Percentiles rank a stretch among this genome's conserved stretches.
Evolutionary conservation across 2,329 filamentous ascomycete species (phyloP).

Genomic region (Aspergillus terreus): DNA sequence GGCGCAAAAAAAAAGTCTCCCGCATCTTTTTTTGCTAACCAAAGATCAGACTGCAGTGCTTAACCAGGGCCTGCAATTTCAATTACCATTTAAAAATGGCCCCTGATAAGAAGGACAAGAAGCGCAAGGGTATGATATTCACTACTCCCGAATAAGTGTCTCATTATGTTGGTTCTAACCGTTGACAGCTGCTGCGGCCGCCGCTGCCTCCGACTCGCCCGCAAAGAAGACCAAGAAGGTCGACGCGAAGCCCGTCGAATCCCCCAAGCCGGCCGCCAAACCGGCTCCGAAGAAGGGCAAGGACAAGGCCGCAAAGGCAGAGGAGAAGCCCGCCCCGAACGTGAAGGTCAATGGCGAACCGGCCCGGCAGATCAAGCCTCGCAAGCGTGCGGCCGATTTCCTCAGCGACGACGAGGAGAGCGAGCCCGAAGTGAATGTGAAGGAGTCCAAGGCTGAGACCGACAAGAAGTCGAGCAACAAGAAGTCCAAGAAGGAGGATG

Average conservation of each 20-base stretch:
- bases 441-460: slow-evolving; percentile 14
- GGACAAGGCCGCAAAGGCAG: slow-evolving; percentile 14
- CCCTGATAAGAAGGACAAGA: slow-evolving; percentile 52
- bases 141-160: not conserved
- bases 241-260: slow-evolving; percentile 29
- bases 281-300: slow-evolving; percentile 32
- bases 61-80: slow-evolving; percentile 29
- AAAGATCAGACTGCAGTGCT: slow-evolving; percentile 7
- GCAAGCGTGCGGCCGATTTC: slow-evolving; percentile 48
- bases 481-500: slow-evolving; percentile 40
- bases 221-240: slow-evolving; percentile 60
- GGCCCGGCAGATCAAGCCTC: slow-evolving; percentile 37
- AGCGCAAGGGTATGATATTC: slow-evolving; percentile 38
- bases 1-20: slow-evolving; percentile 34
- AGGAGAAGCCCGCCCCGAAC: slow-evolving; percentile 22
- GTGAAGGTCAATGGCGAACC: slow-evolving; percentile 32
- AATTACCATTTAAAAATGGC: slow-evolving; percentile 44
- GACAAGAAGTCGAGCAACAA: slow-evolving; percentile 45
- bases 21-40: slow-evolving; percentile 10
- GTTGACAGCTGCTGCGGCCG: slow-evolving; percentile 29
- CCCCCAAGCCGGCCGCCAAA: slow-evolving; percentile 27
- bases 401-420: slow-evolving; percentile 41
- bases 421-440: slow-evolving; percentile 20
- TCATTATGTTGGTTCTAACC: slow-evolving; percentile 4
- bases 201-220: slow-evolving; percentile 44